phyloP scores from a whole-genome alignment of 1,284 basidiomycete species.

The Xerocomus amazonicus region DNA sequence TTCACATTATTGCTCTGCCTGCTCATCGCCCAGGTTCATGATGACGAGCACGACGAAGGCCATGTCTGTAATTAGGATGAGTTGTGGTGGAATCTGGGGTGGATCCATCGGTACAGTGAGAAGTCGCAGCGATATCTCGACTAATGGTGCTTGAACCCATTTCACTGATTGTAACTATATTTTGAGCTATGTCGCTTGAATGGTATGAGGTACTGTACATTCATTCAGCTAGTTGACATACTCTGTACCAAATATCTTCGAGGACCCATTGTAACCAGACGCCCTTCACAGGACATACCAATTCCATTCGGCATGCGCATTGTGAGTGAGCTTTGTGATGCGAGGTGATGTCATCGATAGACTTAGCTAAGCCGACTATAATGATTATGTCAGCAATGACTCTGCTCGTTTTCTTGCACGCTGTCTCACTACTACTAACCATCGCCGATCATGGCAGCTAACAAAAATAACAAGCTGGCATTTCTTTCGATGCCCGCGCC shows the following conservation, averaged over 20 bases:
- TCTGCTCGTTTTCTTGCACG: too few relatives aligned
- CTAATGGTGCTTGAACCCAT: conserved; percentile 33
- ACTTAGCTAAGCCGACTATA: too few relatives aligned
- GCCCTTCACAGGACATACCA: too few relatives aligned
- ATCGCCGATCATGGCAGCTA: conserved; percentile 40
- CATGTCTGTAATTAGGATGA: conserved; percentile 30
- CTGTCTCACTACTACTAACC: neutral
- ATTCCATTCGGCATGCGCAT: neutral
- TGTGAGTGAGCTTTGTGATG: too few relatives aligned
- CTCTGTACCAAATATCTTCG: too few relatives aligned
- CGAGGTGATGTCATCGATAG: neutral
- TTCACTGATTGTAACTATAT: conserved; percentile 31
- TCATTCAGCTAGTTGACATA: too few relatives aligned
- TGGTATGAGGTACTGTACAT: too few relatives aligned
- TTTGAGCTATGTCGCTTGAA: conserved; percentile 11
- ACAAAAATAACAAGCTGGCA: conserved; percentile 66
- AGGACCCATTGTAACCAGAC: too few relatives aligned
- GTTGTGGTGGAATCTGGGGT: conserved; percentile 28
- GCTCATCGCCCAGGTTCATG: conserved; percentile 30
- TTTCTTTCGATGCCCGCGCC: conserved; percentile 87
- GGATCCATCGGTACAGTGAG: conserved; percentile 29
- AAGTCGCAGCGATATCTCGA: conserved; percentile 22
- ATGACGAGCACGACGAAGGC: conserved; percentile 32
- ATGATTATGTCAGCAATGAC: too few relatives aligned
- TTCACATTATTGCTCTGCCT: conserved; percentile 31